A percentile compares a stretch with the other conserved stretches of the same genome.
Evolutionary conservation across 371 early-diverging fungal species (phyloP).

Genomic region (Phascolomyces articulosus): DNA sequence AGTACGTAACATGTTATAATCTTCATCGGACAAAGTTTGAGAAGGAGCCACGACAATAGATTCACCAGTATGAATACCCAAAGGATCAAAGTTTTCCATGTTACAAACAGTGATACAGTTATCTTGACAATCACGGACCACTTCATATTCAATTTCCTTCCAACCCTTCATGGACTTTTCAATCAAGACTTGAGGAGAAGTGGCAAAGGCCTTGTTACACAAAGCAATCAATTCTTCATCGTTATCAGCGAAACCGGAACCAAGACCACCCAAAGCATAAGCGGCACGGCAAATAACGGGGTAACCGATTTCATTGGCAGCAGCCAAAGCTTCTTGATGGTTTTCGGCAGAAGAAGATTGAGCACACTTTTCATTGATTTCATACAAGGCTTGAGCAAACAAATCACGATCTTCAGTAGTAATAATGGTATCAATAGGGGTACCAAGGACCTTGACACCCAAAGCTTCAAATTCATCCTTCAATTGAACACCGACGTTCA

Average conservation of each 20-base stretch:
- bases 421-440: slow-evolving; percentile 88
- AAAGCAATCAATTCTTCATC: slow-evolving; percentile 74
- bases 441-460: slow-evolving; percentile 90
- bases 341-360: slow-evolving; percentile 83
- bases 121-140: slow-evolving; percentile 93
- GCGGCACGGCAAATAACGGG: slow-evolving; percentile 95
- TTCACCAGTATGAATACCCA: slow-evolving; percentile 95
- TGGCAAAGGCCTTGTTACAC: slow-evolving; percentile 77
- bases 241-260: slow-evolving; percentile 92
- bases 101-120: slow-evolving; percentile 98
- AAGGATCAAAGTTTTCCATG: slow-evolving; percentile 98
- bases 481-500: slow-evolving; percentile 90
- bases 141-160: slow-evolving; percentile 98
- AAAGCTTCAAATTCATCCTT: slow-evolving; percentile 80
- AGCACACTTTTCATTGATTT: slow-evolving; percentile 87
- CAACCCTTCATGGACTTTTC: slow-evolving; percentile 97
- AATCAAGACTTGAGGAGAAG: slow-evolving; percentile 88
- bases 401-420: slow-evolving; percentile 94
- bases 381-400: slow-evolving; percentile 88
- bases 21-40: slow-evolving; percentile 92
- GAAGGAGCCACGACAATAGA: slow-evolving; percentile 96
- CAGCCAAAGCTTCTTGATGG: slow-evolving; percentile 82
- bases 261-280: slow-evolving; percentile 94
- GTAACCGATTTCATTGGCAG: slow-evolving; percentile 84
- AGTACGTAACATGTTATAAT: slow-evolving; percentile 93